Conservation (phyloP, 768 basidiomycete genomes). For the Mycena olivaceomarginata region DNA sequence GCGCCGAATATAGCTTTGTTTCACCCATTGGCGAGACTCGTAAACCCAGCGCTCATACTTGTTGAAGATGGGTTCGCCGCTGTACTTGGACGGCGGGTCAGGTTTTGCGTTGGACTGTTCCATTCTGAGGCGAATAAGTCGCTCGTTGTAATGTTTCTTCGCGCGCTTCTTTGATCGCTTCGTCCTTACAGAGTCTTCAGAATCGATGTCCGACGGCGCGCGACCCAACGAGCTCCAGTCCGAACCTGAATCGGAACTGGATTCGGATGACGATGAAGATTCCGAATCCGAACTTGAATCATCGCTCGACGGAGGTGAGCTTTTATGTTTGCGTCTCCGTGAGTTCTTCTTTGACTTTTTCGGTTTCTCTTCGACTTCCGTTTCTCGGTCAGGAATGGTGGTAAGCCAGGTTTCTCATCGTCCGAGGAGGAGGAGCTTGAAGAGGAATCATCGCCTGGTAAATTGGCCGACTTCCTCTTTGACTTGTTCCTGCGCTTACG, state of each 20-base stretch:
- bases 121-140: constrained; percentile 23
- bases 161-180: constrained; percentile 20
- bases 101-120: constrained; percentile 40
- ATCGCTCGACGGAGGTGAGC: too few species aligned
- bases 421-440: background rate
- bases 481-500: too few species aligned
- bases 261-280: background rate
- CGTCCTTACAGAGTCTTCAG: background rate
- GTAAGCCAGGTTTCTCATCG: background rate
- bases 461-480: too few species aligned
- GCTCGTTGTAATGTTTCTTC: constrained; percentile 2
- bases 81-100: constrained; percentile 34
- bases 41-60: constrained; percentile 29
- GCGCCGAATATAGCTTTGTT: constrained; percentile 6
- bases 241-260: background rate
- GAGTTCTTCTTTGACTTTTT: too few species aligned
- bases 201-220: too few species aligned
- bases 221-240: too few species aligned
- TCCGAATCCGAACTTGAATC: constrained; percentile 14
- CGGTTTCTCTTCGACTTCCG: too few species aligned
- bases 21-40: constrained; percentile 30
- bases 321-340: too few species aligned
- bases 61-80: constrained; percentile 25
- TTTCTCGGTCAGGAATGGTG: too few species aligned
- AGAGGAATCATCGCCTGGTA: background rate